Evolutionary conservation across 2,329 filamentous ascomycete species (phyloP), one percentile per base, ranked within the genome.

Genomic region (Xylaria multiplex): DNA sequence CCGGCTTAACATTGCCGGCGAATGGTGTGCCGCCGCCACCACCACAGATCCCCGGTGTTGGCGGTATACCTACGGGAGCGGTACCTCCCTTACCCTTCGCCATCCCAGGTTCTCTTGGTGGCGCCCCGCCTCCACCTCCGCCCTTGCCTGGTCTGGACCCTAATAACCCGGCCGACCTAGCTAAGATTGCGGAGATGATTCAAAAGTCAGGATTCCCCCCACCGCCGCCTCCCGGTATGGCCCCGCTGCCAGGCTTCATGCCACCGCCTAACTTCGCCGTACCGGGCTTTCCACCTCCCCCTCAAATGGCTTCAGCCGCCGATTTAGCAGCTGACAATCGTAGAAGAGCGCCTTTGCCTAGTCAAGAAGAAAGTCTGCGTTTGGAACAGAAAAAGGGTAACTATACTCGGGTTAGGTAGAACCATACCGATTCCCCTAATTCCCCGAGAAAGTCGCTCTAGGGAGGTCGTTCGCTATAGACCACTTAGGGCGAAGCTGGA

Each of bases 281-380:
- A 0, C 82, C 83, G 3, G 71, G 72, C 4, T 74, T 76, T 22
- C 75, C 74, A 5, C 77, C 77, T 24, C 77, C 77, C 1, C 76
- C 76, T 1, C 69, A 70, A 4, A 67, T 70, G 4, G 70, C 72
- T 43, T 66, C 69, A 65, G 60, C 72, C 19, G 62, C 61, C 6
- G 71, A 72, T 22, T 19, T 48, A 19, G 64, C 58, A 4, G 66
- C 30, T 43, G 69, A 67, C 53, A 70, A 59, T 9, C 76, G 93
- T 96, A 79, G 88, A 92, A 75, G 93, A 96, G 76, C 94, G 91
- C 72, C 80, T 96, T 56, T 97, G 49, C 93, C 93, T 0, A 94
- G 92, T 76, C 93, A 96, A 79, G 88, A 92, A 75, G 93, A 96
- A 76, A 94, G 91, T 72, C 79, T 96, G 72, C 87, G 90, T 71